A percentile compares a stretch with the other conserved stretches of the same genome.
These are phyloP conservation scores for Phytopythium delawarense DNA, from an alignment of 352 stramenopile genomes.

Conservation along the genomic window DNA sequence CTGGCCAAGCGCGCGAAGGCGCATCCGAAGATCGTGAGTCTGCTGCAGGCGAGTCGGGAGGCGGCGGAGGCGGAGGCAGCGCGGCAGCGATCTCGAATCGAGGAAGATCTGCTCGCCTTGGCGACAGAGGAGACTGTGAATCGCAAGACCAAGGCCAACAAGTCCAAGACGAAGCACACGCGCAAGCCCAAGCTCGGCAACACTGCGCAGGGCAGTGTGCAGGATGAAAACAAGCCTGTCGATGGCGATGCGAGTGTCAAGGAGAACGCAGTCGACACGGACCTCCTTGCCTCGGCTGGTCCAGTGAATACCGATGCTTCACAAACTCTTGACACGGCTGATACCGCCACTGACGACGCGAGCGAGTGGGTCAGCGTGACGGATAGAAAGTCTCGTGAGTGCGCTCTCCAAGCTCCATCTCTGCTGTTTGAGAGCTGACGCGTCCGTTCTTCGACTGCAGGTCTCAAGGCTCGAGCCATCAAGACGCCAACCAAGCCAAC, in stretches of 20 bases:
- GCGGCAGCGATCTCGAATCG: slow-evolving; percentile 17
- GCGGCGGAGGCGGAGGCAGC: slow-evolving; percentile 18
- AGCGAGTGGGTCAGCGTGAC: slow-evolving; percentile 1
- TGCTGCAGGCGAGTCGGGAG: slow-evolving; percentile 17
- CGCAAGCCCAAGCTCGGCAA: neutral
- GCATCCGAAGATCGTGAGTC: slow-evolving; percentile 15
- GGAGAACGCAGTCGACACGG: neutral
- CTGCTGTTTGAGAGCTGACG: neutral
- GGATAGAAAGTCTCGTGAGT: neutral
- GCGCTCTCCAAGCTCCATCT: neutral
- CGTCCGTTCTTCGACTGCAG: neutral
- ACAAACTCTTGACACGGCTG: too few relatives aligned
- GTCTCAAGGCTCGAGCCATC: neutral
- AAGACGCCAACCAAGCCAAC: neutral
- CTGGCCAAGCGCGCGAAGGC: slow-evolving; percentile 10
- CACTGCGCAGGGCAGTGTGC: neutral
- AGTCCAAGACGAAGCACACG: slow-evolving; percentile 29
- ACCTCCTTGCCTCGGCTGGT: neutral
- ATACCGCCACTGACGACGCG: neutral
- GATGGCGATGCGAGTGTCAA: neutral
- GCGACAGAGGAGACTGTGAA: slow-evolving; percentile 20
- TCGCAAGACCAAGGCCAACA: slow-evolving; percentile 41
- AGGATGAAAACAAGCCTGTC: neutral
- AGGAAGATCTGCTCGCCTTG: slow-evolving; percentile 24
- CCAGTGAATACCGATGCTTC: neutral